phyloP scores from a whole-genome alignment of 2,329 filamentous ascomycete species.

The Cordyceps militaris region DNA sequence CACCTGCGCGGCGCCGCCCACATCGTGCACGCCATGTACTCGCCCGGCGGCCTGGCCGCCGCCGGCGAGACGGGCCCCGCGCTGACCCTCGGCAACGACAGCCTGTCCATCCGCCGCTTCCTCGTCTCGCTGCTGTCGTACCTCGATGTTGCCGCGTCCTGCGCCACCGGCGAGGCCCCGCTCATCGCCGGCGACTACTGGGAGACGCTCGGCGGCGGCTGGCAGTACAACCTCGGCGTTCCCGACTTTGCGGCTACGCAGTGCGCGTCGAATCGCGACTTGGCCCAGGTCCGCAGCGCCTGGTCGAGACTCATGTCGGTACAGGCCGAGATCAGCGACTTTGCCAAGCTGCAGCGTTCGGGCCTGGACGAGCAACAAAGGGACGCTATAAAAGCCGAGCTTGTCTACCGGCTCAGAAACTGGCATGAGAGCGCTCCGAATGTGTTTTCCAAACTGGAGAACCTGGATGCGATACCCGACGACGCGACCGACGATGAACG shows the following conservation, averaged over 20 bases:
- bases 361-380: conserved; percentile 2
- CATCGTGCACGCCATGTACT: conserved; percentile 23
- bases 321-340: conserved; percentile 16
- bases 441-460: conserved; percentile 6
- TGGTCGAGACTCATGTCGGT: conserved; percentile 18
- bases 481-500: conserved; percentile 7
- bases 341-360: conserved; percentile 9
- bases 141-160: conserved; percentile 32
- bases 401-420: conserved; percentile 11
- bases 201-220: conserved; percentile 29
- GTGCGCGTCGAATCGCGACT: conserved; percentile 4
- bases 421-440: conserved; percentile 16
- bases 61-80: background rate
- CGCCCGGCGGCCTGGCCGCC: conserved; percentile 2
- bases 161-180: conserved; percentile 29
- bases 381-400: conserved; percentile 11
- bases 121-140: conserved; percentile 33
- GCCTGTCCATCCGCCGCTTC: conserved; percentile 19
- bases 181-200: conserved; percentile 31
- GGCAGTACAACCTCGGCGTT: conserved; percentile 26
- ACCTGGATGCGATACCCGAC: background rate
- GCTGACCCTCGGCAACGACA: background rate
- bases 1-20: conserved; percentile 32
- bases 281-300: conserved; percentile 15
- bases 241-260: conserved; percentile 13